These are phyloP conservation scores for Phyllosticta paracitricarpa DNA, from an alignment of 2,329 filamentous ascomycete species.

Conservation along the genomic window DNA sequence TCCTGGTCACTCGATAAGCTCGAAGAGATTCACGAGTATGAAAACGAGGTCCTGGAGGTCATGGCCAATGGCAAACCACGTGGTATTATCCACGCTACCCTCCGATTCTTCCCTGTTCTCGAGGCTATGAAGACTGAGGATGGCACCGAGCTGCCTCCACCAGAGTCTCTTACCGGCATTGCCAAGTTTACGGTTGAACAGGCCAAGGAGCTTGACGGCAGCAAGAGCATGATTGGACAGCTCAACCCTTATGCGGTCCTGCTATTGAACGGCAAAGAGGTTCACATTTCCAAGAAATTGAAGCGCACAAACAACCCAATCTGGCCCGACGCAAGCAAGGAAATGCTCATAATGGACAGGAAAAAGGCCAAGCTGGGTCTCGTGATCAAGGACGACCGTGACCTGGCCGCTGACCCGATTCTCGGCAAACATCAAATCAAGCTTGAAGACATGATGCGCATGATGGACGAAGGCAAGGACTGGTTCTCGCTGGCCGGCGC, in stretches of 20 bases:
- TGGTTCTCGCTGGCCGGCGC: slow-evolving; percentile 86
- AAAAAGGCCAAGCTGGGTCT: slow-evolving; percentile 84
- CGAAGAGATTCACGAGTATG: slow-evolving; percentile 64
- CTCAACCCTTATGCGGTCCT: slow-evolving; percentile 87
- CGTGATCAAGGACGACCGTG: slow-evolving; percentile 91
- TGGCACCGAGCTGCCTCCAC: slow-evolving; percentile 68
- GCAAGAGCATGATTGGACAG: slow-evolving; percentile 81
- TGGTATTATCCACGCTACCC: slow-evolving; percentile 68
- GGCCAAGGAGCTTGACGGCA: slow-evolving; percentile 88
- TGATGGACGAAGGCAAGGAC: slow-evolving; percentile 86
- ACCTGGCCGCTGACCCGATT: slow-evolving; percentile 70
- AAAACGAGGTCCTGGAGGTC: slow-evolving; percentile 78
- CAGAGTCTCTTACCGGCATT: slow-evolving; percentile 89
- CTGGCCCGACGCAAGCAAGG: slow-evolving; percentile 86
- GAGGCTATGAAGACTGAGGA: slow-evolving; percentile 61
- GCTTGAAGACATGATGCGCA: slow-evolving; percentile 81
- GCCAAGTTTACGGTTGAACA: slow-evolving; percentile 88
- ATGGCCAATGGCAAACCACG: slow-evolving; percentile 74
- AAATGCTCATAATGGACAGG: slow-evolving; percentile 88
- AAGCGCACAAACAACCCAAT: slow-evolving; percentile 98
- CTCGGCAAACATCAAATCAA: slow-evolving; percentile 93
- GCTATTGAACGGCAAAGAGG: slow-evolving; percentile 82
- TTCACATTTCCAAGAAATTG: slow-evolving; percentile 81
- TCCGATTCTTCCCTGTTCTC: slow-evolving; percentile 92
- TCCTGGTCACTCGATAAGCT: slow-evolving; percentile 78